Evolutionary conservation across 805 yeast species (phyloP).

Genomic region (Yamadazyma sp.): DNA sequence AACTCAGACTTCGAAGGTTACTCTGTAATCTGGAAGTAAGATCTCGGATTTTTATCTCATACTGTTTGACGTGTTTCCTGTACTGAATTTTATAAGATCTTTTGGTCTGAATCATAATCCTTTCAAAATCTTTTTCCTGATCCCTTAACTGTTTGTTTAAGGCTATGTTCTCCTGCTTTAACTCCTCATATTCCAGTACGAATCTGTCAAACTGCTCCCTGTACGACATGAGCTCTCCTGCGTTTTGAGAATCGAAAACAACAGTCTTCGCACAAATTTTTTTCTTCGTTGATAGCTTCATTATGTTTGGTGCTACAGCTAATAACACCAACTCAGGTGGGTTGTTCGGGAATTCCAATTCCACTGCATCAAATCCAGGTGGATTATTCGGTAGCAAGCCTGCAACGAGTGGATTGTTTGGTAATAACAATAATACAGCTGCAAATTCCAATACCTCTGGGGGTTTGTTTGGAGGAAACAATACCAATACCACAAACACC

Average conservation of each 20-base stretch:
- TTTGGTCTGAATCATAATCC: constrained; percentile 8
- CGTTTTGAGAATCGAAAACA: constrained; percentile 1
- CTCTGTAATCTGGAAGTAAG: constrained; percentile 4
- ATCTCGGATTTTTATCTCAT: constrained; percentile 13
- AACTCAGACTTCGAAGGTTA: neutral
- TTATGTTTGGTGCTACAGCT: constrained; percentile 11
- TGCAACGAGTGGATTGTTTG: constrained; percentile 9
- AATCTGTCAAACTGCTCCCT: constrained; percentile 10
- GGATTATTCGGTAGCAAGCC: constrained; percentile 13
- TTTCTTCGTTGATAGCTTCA: constrained; percentile 3
- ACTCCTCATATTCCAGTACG: constrained; percentile 8
- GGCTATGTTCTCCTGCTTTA: constrained; percentile 6
- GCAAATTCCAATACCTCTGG: constrained; percentile 11
- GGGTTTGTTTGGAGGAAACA: constrained; percentile 12
- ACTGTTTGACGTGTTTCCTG: constrained; percentile 13
- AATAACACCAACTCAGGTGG: constrained; percentile 11
- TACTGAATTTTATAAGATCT: constrained; percentile 13
- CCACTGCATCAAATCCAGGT: constrained; percentile 10
- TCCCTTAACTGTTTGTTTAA: neutral
- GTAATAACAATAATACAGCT: neutral
- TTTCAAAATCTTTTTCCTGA: constrained; percentile 4
- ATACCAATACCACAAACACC: neutral
- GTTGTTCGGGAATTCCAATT: constrained; percentile 11
- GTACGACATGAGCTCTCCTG: constrained; percentile 2
- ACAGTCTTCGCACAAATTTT: constrained; percentile 6